Evolutionary conservation across 371 early-diverging fungal species (phyloP).

Genomic region (Mucor circinelloides): DNA sequence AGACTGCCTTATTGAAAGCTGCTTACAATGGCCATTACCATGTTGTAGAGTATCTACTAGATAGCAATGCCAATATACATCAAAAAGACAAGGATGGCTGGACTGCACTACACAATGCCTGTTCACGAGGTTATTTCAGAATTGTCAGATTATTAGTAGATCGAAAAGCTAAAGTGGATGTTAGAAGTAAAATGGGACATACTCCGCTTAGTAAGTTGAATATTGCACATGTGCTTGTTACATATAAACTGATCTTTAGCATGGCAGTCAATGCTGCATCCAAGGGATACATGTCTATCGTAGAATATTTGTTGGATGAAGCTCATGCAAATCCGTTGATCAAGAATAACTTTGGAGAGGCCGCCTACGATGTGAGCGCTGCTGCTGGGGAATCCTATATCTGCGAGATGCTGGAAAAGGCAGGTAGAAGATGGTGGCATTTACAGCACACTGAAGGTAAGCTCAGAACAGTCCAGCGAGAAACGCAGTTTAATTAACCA

Average conservation of each 20-base stretch:
- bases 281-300: conserved; percentile 65
- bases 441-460: conserved; percentile 22
- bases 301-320: conserved; percentile 62
- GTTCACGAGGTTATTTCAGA: conserved; percentile 58
- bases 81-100: conserved; percentile 80
- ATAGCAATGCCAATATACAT: conserved; percentile 58
- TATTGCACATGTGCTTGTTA: neutral
- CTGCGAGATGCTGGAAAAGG: conserved; percentile 66
- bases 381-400: conserved; percentile 58
- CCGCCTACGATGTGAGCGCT: conserved; percentile 84
- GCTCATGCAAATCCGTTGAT: conserved; percentile 64
- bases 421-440: conserved; percentile 41
- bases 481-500: neutral
- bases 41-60: conserved; percentile 65
- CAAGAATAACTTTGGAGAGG: conserved; percentile 70
- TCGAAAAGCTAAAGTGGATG: conserved; percentile 60
- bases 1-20: conserved; percentile 82
- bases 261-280: conserved; percentile 75
- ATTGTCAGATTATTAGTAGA: conserved; percentile 61
- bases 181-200: conserved; percentile 64
- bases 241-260: neutral
- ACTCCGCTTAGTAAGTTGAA: conserved; percentile 73
- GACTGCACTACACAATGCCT: conserved; percentile 82
- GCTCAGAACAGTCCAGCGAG: neutral
- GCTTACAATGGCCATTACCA: conserved; percentile 67